These are phyloP conservation scores for Colletotrichum somersetense DNA, from an alignment of 2,329 filamentous ascomycete species.

Conservation along the genomic window DNA sequence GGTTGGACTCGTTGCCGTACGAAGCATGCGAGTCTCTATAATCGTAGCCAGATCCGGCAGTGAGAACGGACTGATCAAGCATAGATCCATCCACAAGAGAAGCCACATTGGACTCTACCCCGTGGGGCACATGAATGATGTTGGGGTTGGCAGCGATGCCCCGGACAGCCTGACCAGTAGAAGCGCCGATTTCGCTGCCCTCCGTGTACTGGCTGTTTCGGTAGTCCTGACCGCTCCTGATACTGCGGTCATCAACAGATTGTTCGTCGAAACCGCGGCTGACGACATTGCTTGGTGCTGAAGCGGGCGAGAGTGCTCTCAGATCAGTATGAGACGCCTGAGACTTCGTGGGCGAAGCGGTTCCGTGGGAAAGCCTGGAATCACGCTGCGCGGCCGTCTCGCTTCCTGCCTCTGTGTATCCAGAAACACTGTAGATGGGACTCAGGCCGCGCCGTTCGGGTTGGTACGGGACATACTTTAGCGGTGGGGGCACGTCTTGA, in stretches of 20 bases:
- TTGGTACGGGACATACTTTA: conserved; percentile 77
- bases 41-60: conserved; percentile 59
- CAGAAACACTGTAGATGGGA: conserved; percentile 92
- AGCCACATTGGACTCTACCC: conserved; percentile 90
- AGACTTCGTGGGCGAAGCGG: conserved; percentile 70
- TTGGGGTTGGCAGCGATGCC: conserved; percentile 80
- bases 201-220: conserved; percentile 64
- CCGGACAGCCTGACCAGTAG: conserved; percentile 77
- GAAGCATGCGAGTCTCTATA: conserved; percentile 38
- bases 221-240: conserved; percentile 68
- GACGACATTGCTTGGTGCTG: conserved; percentile 64
- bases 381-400: conserved; percentile 69
- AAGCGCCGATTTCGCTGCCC: conserved; percentile 69
- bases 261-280: conserved; percentile 67
- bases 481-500: conserved; percentile 73
- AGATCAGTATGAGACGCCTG: conserved; percentile 55
- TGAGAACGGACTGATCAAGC: conserved; percentile 77
- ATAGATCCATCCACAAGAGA: conserved; percentile 84
- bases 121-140: conserved; percentile 78
- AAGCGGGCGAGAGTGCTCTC: conserved; percentile 63
- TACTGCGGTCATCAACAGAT: conserved; percentile 66
- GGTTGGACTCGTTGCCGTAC: conserved; percentile 59
- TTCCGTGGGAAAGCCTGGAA: conserved; percentile 64
- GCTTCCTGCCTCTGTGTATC: conserved; percentile 79
- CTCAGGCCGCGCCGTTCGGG: conserved; percentile 80